These are phyloP conservation scores for Lipomyces sp. DNA, from an alignment of 805 yeast species.

Conservation along the genomic window DNA sequence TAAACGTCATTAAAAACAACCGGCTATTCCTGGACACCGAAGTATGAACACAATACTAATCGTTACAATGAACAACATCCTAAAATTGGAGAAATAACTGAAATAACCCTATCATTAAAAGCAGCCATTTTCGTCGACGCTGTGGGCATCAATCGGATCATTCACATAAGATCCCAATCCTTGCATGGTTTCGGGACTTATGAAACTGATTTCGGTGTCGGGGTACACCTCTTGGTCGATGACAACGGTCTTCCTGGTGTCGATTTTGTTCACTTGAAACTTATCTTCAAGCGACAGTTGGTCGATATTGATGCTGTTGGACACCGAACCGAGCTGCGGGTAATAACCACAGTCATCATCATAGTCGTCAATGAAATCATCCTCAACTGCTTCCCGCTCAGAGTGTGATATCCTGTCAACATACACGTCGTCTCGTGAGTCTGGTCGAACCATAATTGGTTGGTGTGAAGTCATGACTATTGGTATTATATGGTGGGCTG, in stretches of 20 bases:
- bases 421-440: constrained; percentile 24
- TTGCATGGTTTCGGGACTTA: constrained; percentile 20
- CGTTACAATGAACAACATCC: background rate
- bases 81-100: background rate
- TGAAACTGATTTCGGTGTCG: constrained; percentile 23
- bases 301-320: constrained; percentile 17
- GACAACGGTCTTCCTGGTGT: background rate
- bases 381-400: constrained; percentile 3
- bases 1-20: background rate
- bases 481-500: background rate
- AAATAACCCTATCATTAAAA: background rate
- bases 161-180: constrained; percentile 9
- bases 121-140: constrained; percentile 10
- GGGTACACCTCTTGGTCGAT: background rate
- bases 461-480: background rate
- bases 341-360: constrained; percentile 31
- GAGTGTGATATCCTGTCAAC: background rate
- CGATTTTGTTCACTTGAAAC: background rate
- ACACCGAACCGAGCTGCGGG: background rate
- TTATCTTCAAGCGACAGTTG: constrained; percentile 15
- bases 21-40: background rate
- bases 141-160: constrained; percentile 5
- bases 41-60: background rate
- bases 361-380: constrained; percentile 35
- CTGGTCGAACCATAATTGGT: constrained; percentile 4